phyloP scores from a whole-genome alignment of 768 basidiomycete genomes.

The Macrolepiota dolichaula region DNA sequence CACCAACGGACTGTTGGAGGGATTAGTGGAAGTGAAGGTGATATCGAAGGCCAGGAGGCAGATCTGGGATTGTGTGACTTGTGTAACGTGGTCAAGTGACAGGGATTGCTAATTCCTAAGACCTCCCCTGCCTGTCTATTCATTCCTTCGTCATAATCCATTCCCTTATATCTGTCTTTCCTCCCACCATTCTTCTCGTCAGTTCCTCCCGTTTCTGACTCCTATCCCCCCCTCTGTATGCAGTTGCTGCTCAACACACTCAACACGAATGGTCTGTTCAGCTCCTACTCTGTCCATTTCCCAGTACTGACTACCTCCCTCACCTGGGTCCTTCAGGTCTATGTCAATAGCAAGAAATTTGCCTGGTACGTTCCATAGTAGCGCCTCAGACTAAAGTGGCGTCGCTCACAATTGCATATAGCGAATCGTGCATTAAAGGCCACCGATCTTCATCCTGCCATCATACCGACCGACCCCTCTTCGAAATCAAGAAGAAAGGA shows the following conservation, averaged over 20 bases:
- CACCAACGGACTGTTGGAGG: background rate
- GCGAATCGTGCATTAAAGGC: conserved; percentile 92
- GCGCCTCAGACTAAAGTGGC: background rate
- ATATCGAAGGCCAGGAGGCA: background rate
- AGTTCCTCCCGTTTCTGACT: background rate
- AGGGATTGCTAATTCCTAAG: background rate
- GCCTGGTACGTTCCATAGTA: conserved; percentile 56
- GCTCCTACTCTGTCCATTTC: too few species aligned
- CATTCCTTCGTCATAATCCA: background rate
- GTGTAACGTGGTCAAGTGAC: conserved; percentile 8
- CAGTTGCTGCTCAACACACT: background rate
- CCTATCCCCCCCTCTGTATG: background rate
- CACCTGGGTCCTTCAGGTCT: conserved; percentile 43
- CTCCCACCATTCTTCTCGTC: conserved; percentile 2
- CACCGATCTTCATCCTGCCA: conserved; percentile 88
- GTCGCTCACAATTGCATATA: conserved; percentile 25
- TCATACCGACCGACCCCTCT: conserved; percentile 86
- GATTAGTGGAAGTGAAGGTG: background rate
- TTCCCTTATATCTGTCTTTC: conserved; percentile 1
- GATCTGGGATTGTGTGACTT: background rate
- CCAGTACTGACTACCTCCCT: background rate
- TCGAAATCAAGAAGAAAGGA: conserved; percentile 92
- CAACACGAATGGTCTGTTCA: conserved; percentile 11
- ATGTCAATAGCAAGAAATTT: conserved; percentile 70
- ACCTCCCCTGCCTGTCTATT: background rate